phyloP scores from a whole-genome alignment of 257 asterid genomes.

The Coffea canephora region DNA sequence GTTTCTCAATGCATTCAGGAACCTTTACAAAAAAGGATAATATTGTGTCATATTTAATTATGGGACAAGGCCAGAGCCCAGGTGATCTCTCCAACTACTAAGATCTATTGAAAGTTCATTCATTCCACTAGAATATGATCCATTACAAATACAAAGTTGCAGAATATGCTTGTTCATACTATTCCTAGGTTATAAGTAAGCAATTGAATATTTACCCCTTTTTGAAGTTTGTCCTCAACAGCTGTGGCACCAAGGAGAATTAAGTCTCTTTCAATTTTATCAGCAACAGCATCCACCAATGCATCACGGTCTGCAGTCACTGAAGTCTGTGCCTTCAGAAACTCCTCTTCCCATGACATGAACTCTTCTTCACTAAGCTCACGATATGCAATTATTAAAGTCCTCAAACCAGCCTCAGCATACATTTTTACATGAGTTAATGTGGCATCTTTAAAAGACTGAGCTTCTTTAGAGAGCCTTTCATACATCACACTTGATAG shows the following conservation, averaged over 20 bases:
- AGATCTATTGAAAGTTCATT: neutral
- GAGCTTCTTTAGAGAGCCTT: slow-evolving; percentile 57
- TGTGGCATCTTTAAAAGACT: slow-evolving; percentile 46
- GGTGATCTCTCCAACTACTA: neutral
- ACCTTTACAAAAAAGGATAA: slow-evolving; percentile 54
- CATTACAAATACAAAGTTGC: neutral
- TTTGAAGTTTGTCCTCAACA: slow-evolving; percentile 94
- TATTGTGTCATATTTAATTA: neutral
- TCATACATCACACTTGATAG: slow-evolving; percentile 75
- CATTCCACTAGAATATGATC: neutral
- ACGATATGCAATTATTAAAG: slow-evolving; percentile 79
- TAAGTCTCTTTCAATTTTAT: slow-evolving; percentile 69
- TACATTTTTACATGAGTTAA: slow-evolving; percentile 69
- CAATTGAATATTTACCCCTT: slow-evolving; percentile 63
- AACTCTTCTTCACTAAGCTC: slow-evolving; percentile 72
- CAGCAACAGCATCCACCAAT: slow-evolving; percentile 76
- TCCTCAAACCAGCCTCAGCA: slow-evolving; percentile 90
- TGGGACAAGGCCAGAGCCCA: slow-evolving; percentile 2
- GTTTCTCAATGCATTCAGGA: slow-evolving; percentile 90
- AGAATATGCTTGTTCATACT: neutral
- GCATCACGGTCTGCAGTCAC: slow-evolving; percentile 67
- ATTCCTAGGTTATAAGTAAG: slow-evolving; percentile 13
- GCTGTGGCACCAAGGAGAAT: slow-evolving; percentile 95
- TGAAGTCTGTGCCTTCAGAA: slow-evolving; percentile 63
- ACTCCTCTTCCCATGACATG: slow-evolving; percentile 72